Percentiles rank a stretch among this genome's conserved stretches.
These are phyloP conservation scores for Aspergillus awamori DNA, from an alignment of 2,329 filamentous ascomycete genomes.

Conservation along the genomic window DNA sequence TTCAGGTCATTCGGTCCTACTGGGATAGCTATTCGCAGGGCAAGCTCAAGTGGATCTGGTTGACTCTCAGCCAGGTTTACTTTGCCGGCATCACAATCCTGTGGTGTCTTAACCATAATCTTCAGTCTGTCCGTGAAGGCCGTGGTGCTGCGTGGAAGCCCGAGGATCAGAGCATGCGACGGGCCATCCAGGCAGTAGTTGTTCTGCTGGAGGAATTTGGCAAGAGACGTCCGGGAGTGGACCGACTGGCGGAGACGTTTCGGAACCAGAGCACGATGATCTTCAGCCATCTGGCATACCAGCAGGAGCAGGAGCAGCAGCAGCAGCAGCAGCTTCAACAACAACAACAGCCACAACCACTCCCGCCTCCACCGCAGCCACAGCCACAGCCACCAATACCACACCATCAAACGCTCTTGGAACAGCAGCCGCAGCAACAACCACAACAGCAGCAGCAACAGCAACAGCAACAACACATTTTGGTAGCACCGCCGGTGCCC, in stretches of 20 bases:
- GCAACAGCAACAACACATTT: conserved; percentile 15
- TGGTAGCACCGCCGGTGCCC: conserved; percentile 31
- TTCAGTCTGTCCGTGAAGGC: conserved; percentile 36
- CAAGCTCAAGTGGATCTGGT: conserved; percentile 47
- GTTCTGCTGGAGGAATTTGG: conserved; percentile 44
- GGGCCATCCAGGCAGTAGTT: conserved; percentile 40
- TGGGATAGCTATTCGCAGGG: conserved; percentile 45
- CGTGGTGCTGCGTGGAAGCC: conserved; percentile 37
- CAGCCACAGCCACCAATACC: conserved; percentile 13
- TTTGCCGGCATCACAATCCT: conserved; percentile 45
- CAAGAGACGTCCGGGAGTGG: conserved; percentile 41
- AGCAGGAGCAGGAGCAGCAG: conserved; percentile 33
- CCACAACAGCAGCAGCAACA: conserved; percentile 15
- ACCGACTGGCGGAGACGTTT: conserved; percentile 41
- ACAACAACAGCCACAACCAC: conserved; percentile 22
- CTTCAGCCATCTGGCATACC: conserved; percentile 41
- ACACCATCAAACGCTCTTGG: conserved; percentile 4
- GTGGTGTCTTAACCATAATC: conserved; percentile 45
- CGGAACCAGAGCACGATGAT: conserved; percentile 43
- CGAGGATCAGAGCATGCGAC: conserved; percentile 41
- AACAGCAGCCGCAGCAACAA: conserved; percentile 12
- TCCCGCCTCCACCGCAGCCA: conserved; percentile 14
- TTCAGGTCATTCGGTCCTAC: conserved; percentile 43
- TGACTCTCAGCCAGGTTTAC: conserved; percentile 44
- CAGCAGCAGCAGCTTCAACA: conserved; percentile 22